These are phyloP conservation scores for Grigorovia jiainica DNA, from an alignment of 805 yeast genomes.

Conservation along the genomic window DNA sequence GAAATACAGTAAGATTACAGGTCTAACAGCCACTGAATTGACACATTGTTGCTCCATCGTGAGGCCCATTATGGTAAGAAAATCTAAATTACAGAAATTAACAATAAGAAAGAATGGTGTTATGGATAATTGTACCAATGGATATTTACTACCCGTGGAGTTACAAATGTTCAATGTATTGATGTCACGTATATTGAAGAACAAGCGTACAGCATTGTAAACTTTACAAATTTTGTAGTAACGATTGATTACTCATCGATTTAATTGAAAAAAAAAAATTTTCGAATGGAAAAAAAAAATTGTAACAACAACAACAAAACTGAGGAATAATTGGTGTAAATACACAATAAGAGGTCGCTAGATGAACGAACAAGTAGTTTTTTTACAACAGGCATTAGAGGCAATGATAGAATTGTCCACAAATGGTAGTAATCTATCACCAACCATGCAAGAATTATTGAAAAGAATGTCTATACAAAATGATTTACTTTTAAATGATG, in stretches of 20 bases:
- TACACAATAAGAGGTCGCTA: too few species aligned
- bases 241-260: neutral
- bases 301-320: neutral
- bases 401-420: conserved; percentile 26
- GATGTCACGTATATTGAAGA: too few species aligned
- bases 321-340: too few species aligned
- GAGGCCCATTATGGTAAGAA: conserved; percentile 15
- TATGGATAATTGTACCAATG: neutral
- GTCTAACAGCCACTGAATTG: conserved; percentile 16
- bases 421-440: conserved; percentile 20
- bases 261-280: too few species aligned
- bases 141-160: neutral
- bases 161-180: neutral
- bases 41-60: conserved; percentile 20
- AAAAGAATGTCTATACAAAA: conserved; percentile 11
- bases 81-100: neutral
- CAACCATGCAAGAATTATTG: conserved; percentile 23
- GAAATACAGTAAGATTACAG: conserved; percentile 14
- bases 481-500: too few species aligned
- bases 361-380: conserved; percentile 23
- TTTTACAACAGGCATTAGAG: conserved; percentile 25
- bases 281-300: too few species aligned
- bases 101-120: too few species aligned
- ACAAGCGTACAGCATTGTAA: neutral
- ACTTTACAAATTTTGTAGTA: too few species aligned